phyloP scores from a whole-genome alignment of 148 eudicot genomes.

The Drosera capensis region DNA sequence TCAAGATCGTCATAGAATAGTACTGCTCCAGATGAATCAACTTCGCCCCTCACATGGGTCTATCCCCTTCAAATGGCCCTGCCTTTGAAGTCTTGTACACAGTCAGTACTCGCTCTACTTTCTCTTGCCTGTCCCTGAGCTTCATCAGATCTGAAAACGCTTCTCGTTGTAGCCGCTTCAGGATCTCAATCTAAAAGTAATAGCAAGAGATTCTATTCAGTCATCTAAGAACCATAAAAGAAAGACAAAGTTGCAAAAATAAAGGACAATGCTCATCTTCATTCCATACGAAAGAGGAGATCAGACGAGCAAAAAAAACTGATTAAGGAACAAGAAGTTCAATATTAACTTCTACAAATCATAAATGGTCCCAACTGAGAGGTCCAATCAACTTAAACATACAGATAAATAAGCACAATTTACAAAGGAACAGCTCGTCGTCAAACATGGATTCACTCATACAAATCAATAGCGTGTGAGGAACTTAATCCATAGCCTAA shows the following conservation, averaged over 20 bases:
- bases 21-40: slow-evolving; percentile 46
- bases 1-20: slow-evolving; percentile 32
- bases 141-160: slow-evolving; percentile 94
- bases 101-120: slow-evolving; percentile 59
- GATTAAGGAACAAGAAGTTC: neutral
- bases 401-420: too few species aligned
- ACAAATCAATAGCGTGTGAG: too few species aligned
- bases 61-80: slow-evolving; percentile 53
- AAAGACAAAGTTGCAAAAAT: slow-evolving; percentile 2
- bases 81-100: slow-evolving; percentile 46
- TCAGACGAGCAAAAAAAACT: neutral
- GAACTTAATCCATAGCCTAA: too few species aligned
- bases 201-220: slow-evolving; percentile 28
- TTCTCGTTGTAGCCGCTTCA: slow-evolving; percentile 95
- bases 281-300: neutral
- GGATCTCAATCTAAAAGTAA: slow-evolving; percentile 82
- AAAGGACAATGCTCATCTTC: neutral
- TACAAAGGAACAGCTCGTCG: too few species aligned
- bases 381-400: too few species aligned
- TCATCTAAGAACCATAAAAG: slow-evolving; percentile 24
- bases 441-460: too few species aligned
- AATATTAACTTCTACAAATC: too few species aligned
- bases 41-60: slow-evolving; percentile 64
- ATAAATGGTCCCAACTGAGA: too few species aligned
- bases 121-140: slow-evolving; percentile 87